These are phyloP conservation scores for Moesziomyces antarcticus DNA, from an alignment of 1,284 basidiomycete species.

Conservation along the genomic window DNA sequence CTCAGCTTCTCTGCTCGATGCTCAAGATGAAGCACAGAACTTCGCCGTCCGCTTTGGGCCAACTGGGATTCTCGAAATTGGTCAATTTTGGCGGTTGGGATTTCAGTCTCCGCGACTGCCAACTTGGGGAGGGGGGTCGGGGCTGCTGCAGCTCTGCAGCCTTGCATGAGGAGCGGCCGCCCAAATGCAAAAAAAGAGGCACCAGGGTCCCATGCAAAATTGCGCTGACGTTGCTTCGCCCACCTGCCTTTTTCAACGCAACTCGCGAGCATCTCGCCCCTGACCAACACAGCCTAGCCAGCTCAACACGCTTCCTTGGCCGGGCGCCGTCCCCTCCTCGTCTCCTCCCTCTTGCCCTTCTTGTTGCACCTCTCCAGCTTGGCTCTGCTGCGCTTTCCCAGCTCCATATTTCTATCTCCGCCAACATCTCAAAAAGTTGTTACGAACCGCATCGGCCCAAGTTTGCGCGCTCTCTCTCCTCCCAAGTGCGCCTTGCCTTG, in stretches of 20 bases:
- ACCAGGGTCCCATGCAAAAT: slow-evolving; percentile 1
- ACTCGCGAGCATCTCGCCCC: slow-evolving; percentile 14
- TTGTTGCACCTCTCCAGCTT: background rate
- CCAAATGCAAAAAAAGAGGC: background rate
- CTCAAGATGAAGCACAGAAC: background rate
- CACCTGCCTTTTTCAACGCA: slow-evolving; percentile 34
- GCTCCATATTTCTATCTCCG: slow-evolving; percentile 19
- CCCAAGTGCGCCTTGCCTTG: slow-evolving; percentile 2
- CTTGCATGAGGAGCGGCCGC: too few relatives aligned
- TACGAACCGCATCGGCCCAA: too few relatives aligned
- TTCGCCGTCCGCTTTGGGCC: slow-evolving; percentile 13
- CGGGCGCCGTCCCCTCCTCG: background rate
- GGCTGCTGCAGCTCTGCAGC: background rate
- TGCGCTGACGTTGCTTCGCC: too few relatives aligned
- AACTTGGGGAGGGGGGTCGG: background rate
- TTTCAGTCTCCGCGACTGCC: slow-evolving; percentile 18
- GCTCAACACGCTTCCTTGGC: background rate
- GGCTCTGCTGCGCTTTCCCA: background rate
- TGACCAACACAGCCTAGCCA: slow-evolving; percentile 22
- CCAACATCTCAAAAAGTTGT: slow-evolving; percentile 19
- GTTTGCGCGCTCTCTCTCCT: slow-evolving; percentile 4
- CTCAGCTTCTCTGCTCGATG: background rate
- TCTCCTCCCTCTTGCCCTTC: background rate
- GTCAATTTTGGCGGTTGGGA: background rate
- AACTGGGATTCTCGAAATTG: background rate